Evolutionary conservation across 1,139 yeast genomes (phyloP).

Genomic region (Lodderomyces oxycetoniae): DNA sequence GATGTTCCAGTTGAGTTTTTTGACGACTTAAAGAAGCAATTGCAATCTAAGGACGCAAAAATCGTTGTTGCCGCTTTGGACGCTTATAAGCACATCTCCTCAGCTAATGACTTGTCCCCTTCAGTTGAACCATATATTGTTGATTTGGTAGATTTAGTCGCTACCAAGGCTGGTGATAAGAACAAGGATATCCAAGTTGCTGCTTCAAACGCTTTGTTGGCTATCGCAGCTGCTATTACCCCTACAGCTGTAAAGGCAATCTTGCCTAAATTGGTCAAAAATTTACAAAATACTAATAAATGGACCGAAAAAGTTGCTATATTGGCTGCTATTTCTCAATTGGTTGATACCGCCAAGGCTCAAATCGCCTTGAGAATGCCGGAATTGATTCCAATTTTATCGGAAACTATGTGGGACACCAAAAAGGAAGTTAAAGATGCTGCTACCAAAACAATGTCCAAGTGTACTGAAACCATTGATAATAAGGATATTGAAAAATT

Average conservation of each 20-base stretch:
- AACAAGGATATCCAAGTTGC: slow-evolving; percentile 65
- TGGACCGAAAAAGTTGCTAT: slow-evolving; percentile 98
- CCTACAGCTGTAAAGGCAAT: slow-evolving; percentile 91
- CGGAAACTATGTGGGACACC: slow-evolving; percentile 99
- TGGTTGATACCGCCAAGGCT: slow-evolving; percentile 92
- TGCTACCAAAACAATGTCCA: slow-evolving; percentile 92
- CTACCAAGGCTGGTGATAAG: slow-evolving; percentile 88
- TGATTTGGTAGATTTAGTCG: slow-evolving; percentile 62
- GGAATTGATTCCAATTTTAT: slow-evolving; percentile 94
- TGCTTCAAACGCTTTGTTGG: slow-evolving; percentile 68
- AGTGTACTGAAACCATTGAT: slow-evolving; percentile 95
- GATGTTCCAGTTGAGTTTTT: slow-evolving; percentile 94
- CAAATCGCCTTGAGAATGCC: slow-evolving; percentile 99
- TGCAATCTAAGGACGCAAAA: slow-evolving; percentile 65
- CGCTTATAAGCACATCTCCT: slow-evolving; percentile 82
- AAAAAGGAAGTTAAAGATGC: slow-evolving; percentile 96
- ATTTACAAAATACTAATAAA: slow-evolving; percentile 74
- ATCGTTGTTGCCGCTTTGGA: slow-evolving; percentile 72
- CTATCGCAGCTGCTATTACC: slow-evolving; percentile 77
- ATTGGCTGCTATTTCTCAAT: slow-evolving; percentile 74
- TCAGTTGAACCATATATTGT: slow-evolving; percentile 95
- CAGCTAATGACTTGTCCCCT: slow-evolving; percentile 74
- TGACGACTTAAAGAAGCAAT: slow-evolving; percentile 66
- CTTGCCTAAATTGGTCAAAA: slow-evolving; percentile 71
- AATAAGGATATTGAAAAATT: slow-evolving; percentile 99